These are phyloP conservation scores for Phytophthora hybrid DNA, from an alignment of 352 stramenopile genomes.

Conservation along the genomic window DNA sequence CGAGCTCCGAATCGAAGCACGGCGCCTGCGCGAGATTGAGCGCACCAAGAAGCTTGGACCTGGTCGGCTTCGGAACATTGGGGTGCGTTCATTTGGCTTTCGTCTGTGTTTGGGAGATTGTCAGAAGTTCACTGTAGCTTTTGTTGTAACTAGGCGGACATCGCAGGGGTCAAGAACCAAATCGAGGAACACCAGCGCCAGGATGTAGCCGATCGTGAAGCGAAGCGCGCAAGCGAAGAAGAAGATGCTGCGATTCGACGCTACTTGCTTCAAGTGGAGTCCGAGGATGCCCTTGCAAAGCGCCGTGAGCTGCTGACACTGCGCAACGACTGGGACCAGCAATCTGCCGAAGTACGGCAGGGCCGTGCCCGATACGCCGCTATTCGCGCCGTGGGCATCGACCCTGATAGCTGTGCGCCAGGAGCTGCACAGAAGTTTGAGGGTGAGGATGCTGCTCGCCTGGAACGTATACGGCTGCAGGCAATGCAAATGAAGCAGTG, in stretches of 20 bases:
- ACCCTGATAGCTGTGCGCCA: conserved; percentile 58
- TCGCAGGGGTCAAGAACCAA: conserved; percentile 79
- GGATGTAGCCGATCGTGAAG: conserved; percentile 50
- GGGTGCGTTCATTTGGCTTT: conserved; percentile 41
- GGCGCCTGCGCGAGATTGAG: conserved; percentile 70
- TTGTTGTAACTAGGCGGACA: conserved; percentile 59
- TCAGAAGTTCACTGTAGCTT: conserved; percentile 2
- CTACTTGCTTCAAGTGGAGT: conserved; percentile 83
- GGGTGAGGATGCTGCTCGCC: conserved; percentile 63
- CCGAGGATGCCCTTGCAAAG: conserved; percentile 66
- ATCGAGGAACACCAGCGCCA: conserved; percentile 72
- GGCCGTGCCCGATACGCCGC: conserved; percentile 41
- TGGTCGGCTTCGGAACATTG: conserved; percentile 72
- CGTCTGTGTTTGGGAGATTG: background rate
- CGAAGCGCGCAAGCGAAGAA: conserved; percentile 54
- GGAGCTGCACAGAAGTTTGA: conserved; percentile 77
- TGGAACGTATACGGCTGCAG: conserved; percentile 72
- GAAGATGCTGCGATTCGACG: conserved; percentile 73
- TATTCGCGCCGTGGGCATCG: conserved; percentile 51
- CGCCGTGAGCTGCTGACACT: conserved; percentile 72
- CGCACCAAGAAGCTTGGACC: conserved; percentile 73
- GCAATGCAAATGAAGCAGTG: conserved; percentile 77
- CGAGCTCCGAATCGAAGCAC: conserved; percentile 61
- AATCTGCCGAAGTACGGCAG: conserved; percentile 42
- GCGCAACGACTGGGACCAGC: conserved; percentile 69